Evolutionary conservation across 108 stramenopile species (phyloP), one percentile per base, ranked within the genome.

Genomic region (Cyclotella choctawhatcheeana): DNA sequence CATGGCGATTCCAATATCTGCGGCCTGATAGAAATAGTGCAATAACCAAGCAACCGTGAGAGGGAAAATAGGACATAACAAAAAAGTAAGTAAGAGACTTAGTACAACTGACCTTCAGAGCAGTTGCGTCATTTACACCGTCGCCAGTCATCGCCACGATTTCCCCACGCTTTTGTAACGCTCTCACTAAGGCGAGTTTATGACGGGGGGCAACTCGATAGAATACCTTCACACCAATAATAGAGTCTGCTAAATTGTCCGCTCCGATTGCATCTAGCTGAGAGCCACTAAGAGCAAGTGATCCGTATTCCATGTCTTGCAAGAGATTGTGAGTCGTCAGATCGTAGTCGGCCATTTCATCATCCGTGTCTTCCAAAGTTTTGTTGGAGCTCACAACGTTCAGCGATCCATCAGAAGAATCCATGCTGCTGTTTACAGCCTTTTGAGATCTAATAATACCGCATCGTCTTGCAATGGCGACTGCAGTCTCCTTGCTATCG

Each of bases 1-100:
- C 97, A 99, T 98, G 18, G 97, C 97, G 32, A 99, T 93, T n/a
- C 98, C 98, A 73, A 99, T 97, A 77, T 99, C 97, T 7, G 96
- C 95, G 10, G 89, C 88, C 82, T 82, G 53, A 26, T 63, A 22
- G n/a, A n/a, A n/a, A n/a, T n/a, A n/a, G n/a, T n/a, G n/a, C n/a
- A n/a, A n/a, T n/a, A n/a, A n/a, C n/a, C n/a, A n/a, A n/a, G n/a
- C n/a, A n/a, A n/a, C n/a, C n/a, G n/a, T n/a, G n/a, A 25, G 14
- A 29, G 51, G 2, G 27, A 26, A 18, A 58, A 55, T 31, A 50
- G 21, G 45, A 33, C 2, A 48, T 43, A 17, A 30, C 43, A 5
- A 12, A 66, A 14, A n/a, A 0, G 44, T 4, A 44, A 17, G 26
- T 2, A 8, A 30, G 25, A 17, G n/a, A 55, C 18, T 18, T 18